Base-by-base conservation (phyloP, 169 alveolate species). In the Plasmodium malariae region DNA sequence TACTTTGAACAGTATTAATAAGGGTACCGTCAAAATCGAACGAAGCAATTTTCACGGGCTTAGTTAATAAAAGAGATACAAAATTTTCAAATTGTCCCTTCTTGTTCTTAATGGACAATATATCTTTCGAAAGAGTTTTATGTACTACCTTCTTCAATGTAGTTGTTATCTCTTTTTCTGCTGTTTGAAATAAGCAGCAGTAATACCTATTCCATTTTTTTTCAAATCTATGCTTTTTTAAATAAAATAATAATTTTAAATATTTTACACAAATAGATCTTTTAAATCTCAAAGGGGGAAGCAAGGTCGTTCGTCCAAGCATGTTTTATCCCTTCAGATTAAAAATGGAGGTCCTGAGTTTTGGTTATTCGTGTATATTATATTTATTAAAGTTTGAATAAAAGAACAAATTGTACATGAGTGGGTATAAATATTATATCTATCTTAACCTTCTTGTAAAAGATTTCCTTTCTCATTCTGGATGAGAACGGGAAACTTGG, bases 11-110 rank as follows among this genome's bases (percentile, higher is more conserved):
- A 2, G 54, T 43, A 30, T 74, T 74, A 3, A 74, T 32, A 48
- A 74, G 19, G n/a, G 88, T 74, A n/a, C 67, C 88, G 40, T 74
- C 74, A 28, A 74, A 74, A 74, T 74, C 88, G 32, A 74, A 74
- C 1, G 88, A 74, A 1, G 88, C 73, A 4, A 74, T 60, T 24
- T 60, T 74, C 2, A 74, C 14, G 26, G 88, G 74, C 32, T 74
- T 74, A n/a, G 74, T 37, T 32, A 74, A 28, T 19, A 74, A 17
- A 74, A 36, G 49, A 21, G 26, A 21, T 12, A 74, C 14, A 21
- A 24, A 49, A 17, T 19, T 26, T 7, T 30, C n/a, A 67, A 43
- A 40, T 0, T 12, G 21, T 7, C 0, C 2, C 4, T 74, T 67
- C 7, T 74, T 74, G 12, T 74, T 74, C 24, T 67, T n/a, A 40